Conservation (phyloP, 2,329 filamentous ascomycete genomes). For the Fusarium sulawesiense region DNA sequence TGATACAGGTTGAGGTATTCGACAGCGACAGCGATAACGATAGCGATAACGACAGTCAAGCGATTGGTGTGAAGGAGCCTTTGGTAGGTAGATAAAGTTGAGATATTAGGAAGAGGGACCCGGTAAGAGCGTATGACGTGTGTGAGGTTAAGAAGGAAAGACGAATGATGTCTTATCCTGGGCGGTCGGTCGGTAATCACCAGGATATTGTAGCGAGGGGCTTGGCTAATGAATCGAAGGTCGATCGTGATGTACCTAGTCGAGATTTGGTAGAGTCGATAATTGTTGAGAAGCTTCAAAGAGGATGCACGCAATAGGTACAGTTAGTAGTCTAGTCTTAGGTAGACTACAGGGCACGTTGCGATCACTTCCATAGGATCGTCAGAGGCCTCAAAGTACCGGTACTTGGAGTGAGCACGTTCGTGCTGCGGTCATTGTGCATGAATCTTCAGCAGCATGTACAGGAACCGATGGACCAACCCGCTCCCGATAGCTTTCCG, state of each 20-base stretch:
- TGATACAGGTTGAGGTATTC: slow-evolving; percentile 40
- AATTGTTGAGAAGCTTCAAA: slow-evolving; percentile 40
- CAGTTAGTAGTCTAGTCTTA: background rate
- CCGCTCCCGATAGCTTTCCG: slow-evolving; percentile 33
- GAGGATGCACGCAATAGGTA: slow-evolving; percentile 26
- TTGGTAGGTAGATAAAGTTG: background rate
- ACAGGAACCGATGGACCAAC: slow-evolving; percentile 22
- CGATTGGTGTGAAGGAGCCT: slow-evolving; percentile 26
- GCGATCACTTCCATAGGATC: slow-evolving; percentile 37
- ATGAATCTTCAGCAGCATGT: background rate
- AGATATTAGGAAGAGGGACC: background rate
- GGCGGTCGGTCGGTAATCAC: slow-evolving; percentile 12
- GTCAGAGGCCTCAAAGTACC: slow-evolving; percentile 17
- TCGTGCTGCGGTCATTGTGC: background rate
- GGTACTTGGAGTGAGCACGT: slow-evolving; percentile 2
- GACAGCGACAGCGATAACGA: slow-evolving; percentile 38
- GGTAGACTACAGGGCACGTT: slow-evolving; percentile 20
- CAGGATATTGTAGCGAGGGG: slow-evolving; percentile 14
- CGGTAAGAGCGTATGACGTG: slow-evolving; percentile 17
- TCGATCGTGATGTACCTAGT: slow-evolving; percentile 44
- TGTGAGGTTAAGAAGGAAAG: slow-evolving; percentile 14
- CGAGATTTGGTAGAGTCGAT: slow-evolving; percentile 33
- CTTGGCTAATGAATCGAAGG: slow-evolving; percentile 38
- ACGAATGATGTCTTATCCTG: slow-evolving; percentile 4
- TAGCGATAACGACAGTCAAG: slow-evolving; percentile 37